These are phyloP conservation scores for Saccharomyces uvarum DNA, from an alignment of 1,139 yeast genomes.

Conservation along the genomic window DNA sequence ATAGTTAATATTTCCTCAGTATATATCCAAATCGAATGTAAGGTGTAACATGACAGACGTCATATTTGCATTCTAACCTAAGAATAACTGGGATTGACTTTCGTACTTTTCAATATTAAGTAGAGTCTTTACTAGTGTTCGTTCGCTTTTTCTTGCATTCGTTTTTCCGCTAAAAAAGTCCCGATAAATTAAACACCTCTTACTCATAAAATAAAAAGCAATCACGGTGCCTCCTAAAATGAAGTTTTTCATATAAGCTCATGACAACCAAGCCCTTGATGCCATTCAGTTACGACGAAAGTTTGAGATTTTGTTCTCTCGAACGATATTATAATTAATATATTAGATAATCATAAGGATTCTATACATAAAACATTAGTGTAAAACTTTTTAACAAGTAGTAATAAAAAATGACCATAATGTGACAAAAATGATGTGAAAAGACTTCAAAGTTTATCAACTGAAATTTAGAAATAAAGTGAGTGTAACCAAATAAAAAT, in stretches of 20 bases:
- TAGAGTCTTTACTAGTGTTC: no score
- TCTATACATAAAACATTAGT: not conserved
- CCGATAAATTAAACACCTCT: no score
- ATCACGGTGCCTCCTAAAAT: no score
- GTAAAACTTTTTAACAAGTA: not conserved
- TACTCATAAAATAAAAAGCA: no score
- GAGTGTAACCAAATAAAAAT: not conserved
- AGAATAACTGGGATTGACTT: no score
- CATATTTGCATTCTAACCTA: not conserved
- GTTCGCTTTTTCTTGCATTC: no score
- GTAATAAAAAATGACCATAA: constrained; percentile 1
- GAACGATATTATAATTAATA: not conserved
- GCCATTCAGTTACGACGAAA: not conserved
- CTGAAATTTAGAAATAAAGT: not conserved
- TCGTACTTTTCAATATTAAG: no score
- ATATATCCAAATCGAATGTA: not conserved
- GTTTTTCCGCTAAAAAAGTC: no score
- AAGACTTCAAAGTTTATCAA: not conserved
- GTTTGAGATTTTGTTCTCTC: not conserved
- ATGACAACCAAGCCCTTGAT: not conserved
- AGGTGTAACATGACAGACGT: not conserved
- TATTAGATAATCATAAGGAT: not conserved
- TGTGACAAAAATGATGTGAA: constrained; percentile 3
- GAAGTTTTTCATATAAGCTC: no score
- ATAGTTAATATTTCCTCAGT: not conserved